Evolutionary conservation across 2,329 filamentous ascomycete species (phyloP), one percentile per base, ranked within the genome.

Genomic region (Penicillium hesseltinei): DNA sequence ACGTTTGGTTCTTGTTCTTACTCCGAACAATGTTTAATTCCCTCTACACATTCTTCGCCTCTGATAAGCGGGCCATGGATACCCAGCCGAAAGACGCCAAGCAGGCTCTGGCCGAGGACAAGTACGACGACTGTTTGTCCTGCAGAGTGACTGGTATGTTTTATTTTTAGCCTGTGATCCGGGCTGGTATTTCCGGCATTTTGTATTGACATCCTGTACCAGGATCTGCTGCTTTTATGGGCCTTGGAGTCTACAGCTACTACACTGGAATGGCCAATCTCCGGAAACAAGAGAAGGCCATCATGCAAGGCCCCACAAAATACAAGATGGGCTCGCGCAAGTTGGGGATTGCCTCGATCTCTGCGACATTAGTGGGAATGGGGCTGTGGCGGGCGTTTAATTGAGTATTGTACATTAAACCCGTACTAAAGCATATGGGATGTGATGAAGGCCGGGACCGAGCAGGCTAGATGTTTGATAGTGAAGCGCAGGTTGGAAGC

Each of bases 221-320:
- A 92, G 90, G 90, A 44, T 88, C 88, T 68, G 82, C 86, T 39
- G 88, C 89, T 1, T 91, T 94, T 62, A 79, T 91, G 55, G 88
- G 88, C 1, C 83, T 93, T 17, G 90, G 86, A 4, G 86, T 81
- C 1, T 94, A 92, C 75, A 92, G 86, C 73, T 92, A 92, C 75
- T 79, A 86, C 60, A 89, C 88, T 3, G 90, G 90, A 57, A 88
- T 87, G 74, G 79, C 80, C 50, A 89, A 92, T 73, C 83, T 94
- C 31, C 82, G 86, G 66, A 80, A 81, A 66, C 87, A 90, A 71
- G 81, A 83, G 59, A 68, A 71, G 51, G 66, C 69, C 58, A 90
- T 92, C 60, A 75, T 91, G 57, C 80, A 83, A 69, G 89, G 88
- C 76, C 84, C 84, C 46, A 88, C 87, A 27, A 81, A 85, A 65